phyloP scores from a whole-genome alignment of 164 flowering plant species.

The Vitis rupestris region DNA sequence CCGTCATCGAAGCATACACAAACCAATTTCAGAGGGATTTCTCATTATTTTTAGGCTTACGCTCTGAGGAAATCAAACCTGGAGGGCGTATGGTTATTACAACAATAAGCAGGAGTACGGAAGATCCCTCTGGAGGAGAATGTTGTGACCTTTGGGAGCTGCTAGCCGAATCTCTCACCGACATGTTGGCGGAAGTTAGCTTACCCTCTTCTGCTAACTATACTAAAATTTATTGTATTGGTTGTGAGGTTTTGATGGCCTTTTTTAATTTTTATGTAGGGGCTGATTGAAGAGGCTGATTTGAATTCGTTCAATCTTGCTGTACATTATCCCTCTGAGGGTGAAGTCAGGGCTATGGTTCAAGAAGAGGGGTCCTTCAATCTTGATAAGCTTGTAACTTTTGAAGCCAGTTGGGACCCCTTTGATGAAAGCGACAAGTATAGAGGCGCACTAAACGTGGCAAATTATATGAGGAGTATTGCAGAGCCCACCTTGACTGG shows the following conservation, averaged over 20 bases:
- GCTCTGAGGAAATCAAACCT: neutral
- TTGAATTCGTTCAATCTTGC: too few relatives aligned
- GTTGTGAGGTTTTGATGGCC: too few relatives aligned
- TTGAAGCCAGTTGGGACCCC: conserved; percentile 11
- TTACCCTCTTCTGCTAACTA: too few relatives aligned
- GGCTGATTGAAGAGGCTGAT: too few relatives aligned
- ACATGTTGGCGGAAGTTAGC: too few relatives aligned
- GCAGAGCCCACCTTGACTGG: conserved; percentile 14
- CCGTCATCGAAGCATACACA: neutral
- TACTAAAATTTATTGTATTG: too few relatives aligned
- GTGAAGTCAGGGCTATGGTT: too few relatives aligned
- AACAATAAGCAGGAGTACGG: neutral
- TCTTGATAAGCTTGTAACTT: neutral
- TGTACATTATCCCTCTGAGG: too few relatives aligned
- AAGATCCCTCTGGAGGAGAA: conserved; percentile 4
- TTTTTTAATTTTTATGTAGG: too few relatives aligned
- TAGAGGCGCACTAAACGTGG: neutral
- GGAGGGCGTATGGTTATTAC: conserved; percentile 6
- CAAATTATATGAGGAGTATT: conserved; percentile 13
- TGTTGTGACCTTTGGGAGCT: neutral
- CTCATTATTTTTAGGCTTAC: conserved; percentile 2
- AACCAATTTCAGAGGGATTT: conserved; percentile 7
- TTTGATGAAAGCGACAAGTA: neutral
- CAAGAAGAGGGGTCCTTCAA: too few relatives aligned
- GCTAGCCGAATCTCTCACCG: too few relatives aligned